Percentiles rank a stretch among this genome's conserved stretches.
These are phyloP conservation scores for Drechmeria coniospora DNA, from an alignment of 2,329 filamentous ascomycete species.

Conservation along the genomic window DNA sequence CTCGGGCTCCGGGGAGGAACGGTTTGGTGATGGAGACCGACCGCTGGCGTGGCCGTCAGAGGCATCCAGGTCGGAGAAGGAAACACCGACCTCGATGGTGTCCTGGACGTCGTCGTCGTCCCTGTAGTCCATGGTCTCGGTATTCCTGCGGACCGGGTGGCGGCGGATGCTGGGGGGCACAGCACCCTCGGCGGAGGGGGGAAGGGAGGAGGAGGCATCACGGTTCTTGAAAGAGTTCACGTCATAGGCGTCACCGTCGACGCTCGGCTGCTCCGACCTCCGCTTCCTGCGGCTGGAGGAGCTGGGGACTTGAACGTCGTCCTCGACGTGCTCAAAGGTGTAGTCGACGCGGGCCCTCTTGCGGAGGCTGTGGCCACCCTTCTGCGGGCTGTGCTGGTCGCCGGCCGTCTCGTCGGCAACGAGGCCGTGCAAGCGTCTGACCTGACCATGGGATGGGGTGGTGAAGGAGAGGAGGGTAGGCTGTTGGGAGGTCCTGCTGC, in stretches of 20 bases:
- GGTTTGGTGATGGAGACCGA: conserved; percentile 7
- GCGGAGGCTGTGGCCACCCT: conserved; percentile 43
- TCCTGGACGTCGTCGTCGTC: conserved; percentile 38
- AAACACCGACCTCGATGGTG: conserved; percentile 40
- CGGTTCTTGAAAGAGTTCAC: conserved; percentile 18
- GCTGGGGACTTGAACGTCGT: conserved; percentile 25
- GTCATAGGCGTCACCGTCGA: conserved; percentile 19
- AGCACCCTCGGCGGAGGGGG: conserved; percentile 19
- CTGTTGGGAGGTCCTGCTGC: conserved; percentile 20
- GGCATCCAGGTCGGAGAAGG: conserved; percentile 17
- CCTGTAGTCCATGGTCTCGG: conserved; percentile 17
- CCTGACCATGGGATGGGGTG: no score
- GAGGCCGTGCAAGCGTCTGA: conserved; percentile 20
- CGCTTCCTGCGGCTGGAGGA: conserved; percentile 20
- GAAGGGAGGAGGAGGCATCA: conserved; percentile 19
- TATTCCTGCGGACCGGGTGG: conserved; percentile 23
- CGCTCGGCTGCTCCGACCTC: conserved; percentile 18
- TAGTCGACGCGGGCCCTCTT: conserved; percentile 43
- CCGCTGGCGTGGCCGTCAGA: conserved; percentile 12
- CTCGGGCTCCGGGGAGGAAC: neutral
- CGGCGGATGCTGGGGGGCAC: conserved; percentile 22
- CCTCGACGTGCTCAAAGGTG: conserved; percentile 35
- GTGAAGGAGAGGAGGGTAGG: conserved; percentile 23
- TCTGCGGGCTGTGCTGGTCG: conserved; percentile 33
- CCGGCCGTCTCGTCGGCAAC: conserved; percentile 24